phyloP scores from a whole-genome alignment of 2,329 filamentous ascomycete species.

The Alternaria viburni region DNA sequence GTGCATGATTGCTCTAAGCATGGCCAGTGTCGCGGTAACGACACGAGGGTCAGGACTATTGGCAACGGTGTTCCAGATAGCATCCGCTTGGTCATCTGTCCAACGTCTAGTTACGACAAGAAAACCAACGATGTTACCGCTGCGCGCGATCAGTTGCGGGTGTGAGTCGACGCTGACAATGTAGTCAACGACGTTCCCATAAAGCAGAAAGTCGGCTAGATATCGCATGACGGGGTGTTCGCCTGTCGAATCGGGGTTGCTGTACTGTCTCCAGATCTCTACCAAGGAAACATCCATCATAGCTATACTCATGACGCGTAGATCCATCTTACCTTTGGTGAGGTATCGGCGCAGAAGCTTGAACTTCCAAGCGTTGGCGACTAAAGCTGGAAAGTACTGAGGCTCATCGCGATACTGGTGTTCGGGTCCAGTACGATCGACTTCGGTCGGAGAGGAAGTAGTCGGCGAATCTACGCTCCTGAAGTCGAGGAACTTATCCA shows the following conservation, averaged over 20 bases:
- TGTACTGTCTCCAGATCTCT: slow-evolving; percentile 61
- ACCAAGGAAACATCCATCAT: slow-evolving; percentile 75
- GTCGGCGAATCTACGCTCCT: slow-evolving; percentile 32
- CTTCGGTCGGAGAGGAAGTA: slow-evolving; percentile 11
- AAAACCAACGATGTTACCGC: slow-evolving; percentile 85
- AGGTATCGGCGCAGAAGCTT: slow-evolving; percentile 73
- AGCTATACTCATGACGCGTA: slow-evolving; percentile 80
- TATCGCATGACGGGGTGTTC: slow-evolving; percentile 67
- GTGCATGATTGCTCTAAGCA: slow-evolving; percentile 61
- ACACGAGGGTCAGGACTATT: slow-evolving; percentile 83
- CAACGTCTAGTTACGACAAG: slow-evolving; percentile 80
- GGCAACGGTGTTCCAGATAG: slow-evolving; percentile 82
- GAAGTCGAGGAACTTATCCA: slow-evolving; percentile 33
- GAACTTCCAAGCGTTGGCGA: slow-evolving; percentile 73
- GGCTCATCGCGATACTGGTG: slow-evolving; percentile 30
- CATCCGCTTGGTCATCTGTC: slow-evolving; percentile 72
- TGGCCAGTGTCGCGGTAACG: slow-evolving; percentile 77
- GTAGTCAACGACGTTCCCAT: slow-evolving; percentile 79
- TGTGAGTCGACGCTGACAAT: slow-evolving; percentile 91
- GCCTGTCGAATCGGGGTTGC: slow-evolving; percentile 42
- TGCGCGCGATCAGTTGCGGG: slow-evolving; percentile 82
- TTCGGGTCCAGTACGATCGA: background rate
- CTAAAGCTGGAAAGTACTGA: slow-evolving; percentile 56
- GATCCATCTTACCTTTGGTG: slow-evolving; percentile 85
- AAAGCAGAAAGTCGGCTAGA: slow-evolving; percentile 71